Evolutionary conservation across 1,139 yeast species (phyloP), one percentile per base, ranked within the genome.

Genomic region (Candida sanyaensis): DNA sequence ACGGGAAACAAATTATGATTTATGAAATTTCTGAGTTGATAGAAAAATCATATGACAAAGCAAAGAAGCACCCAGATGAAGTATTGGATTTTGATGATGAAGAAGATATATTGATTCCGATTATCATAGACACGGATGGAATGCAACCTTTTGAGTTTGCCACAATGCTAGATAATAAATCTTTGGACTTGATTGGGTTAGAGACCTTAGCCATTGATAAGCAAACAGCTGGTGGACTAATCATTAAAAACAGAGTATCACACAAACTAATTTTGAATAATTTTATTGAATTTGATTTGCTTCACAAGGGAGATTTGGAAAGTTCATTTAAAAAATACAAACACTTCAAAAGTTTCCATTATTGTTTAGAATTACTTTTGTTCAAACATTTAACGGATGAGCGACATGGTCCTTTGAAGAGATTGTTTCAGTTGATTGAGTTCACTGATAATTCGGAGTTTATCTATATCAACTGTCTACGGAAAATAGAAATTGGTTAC

Each of bases 401-500:
- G 4, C 31, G 47, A 5, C 43, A 46, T 3, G 37, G 47, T 6
- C 45, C 55, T 6, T 58, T 73, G 32, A 57, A 55, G 17, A 55
- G 58, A 31, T 57, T 75, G 34, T 61, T 69, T 12, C 57, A 61
- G 31, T 56, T 75, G 39, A 69, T 75, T 26, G 64, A 68, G 48
- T 51, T 54, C 29, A 55, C 61, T n/a, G 57, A 60, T 17, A 56
- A 62, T 30, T 58, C 71, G 8, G 73, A 71, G 42, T 58, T 59
- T 10, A 66, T 75, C 12, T 73, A 66, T 50, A 71, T 75, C 38
- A 73, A 73, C 46, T 75, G 78, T 54, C 63, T 75, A 46, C 55
- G 80, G 23, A 75, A 75, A 48, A 73, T 75, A 29, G 80, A 75
- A 53, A 65, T 69, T 37, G 66, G 61, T 12, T 69, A 69, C 50